phyloP scores from a whole-genome alignment of 2,329 filamentous ascomycete genomes.

The Colletotrichum destructivum region DNA sequence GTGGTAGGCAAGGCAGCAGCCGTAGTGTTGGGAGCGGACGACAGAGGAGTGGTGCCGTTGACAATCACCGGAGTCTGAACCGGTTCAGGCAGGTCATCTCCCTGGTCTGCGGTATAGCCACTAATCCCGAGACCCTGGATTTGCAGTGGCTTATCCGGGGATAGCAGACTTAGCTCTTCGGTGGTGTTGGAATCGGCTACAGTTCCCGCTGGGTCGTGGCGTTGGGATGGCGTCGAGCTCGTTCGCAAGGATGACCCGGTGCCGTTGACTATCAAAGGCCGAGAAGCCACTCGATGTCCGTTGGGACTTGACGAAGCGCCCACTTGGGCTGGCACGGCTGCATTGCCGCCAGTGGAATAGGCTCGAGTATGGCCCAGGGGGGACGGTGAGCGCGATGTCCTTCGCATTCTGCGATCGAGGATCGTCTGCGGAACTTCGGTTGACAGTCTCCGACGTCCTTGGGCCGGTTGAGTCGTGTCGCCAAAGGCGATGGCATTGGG shows the following conservation, averaged over 20 bases:
- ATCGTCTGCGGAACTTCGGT: conserved; percentile 69
- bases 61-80: conserved; percentile 49
- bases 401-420: conserved; percentile 67
- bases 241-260: conserved; percentile 62
- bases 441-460: conserved; percentile 63
- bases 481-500: conserved; percentile 63
- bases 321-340: conserved; percentile 57
- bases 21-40: conserved; percentile 27
- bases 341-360: conserved; percentile 56
- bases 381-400: conserved; percentile 70
- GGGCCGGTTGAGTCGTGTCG: conserved; percentile 59
- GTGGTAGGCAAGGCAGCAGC: conserved; percentile 32
- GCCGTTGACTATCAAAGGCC: conserved; percentile 69
- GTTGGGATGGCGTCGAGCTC: conserved; percentile 47
- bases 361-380: conserved; percentile 66
- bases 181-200: conserved; percentile 36
- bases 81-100: conserved; percentile 22
- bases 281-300: conserved; percentile 54
- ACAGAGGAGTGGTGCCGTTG: conserved; percentile 52
- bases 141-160: conserved; percentile 49
- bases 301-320: conserved; percentile 55
- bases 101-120: conserved; percentile 18
- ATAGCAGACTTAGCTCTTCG: conserved; percentile 44
- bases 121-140: conserved; percentile 44
- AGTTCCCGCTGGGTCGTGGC: conserved; percentile 1